Conservation (phyloP, 176 grass and related monocot genomes). For the Paspalum vaginatum region DNA sequence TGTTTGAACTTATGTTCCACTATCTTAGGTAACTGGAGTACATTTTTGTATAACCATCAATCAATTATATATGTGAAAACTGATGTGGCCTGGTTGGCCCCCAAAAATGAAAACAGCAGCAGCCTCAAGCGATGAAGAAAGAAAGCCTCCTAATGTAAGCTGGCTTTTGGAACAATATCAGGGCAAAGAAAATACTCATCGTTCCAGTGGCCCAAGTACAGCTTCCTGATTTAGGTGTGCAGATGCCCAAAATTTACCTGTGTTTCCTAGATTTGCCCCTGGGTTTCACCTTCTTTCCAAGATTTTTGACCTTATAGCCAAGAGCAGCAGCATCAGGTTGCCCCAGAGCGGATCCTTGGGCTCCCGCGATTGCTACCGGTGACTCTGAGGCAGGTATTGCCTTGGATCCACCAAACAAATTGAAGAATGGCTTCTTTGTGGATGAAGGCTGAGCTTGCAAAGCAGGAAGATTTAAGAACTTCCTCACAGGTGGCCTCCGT, state of each 20-base stretch:
- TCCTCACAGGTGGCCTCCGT: slow-evolving; percentile 56
- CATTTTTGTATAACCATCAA: slow-evolving; percentile 26
- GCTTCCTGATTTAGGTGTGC: neutral
- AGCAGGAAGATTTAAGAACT: slow-evolving; percentile 63
- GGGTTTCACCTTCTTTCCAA: slow-evolving; percentile 82
- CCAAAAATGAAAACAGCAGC: slow-evolving; percentile 5
- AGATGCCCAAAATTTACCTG: slow-evolving; percentile 34
- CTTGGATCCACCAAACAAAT: slow-evolving; percentile 65
- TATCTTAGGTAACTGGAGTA: slow-evolving; percentile 5
- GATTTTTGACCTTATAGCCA: slow-evolving; percentile 74
- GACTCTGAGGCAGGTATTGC: slow-evolving; percentile 43
- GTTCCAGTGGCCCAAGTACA: neutral
- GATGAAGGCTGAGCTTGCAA: slow-evolving; percentile 34
- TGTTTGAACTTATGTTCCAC: neutral
- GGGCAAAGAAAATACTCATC: slow-evolving; percentile 21
- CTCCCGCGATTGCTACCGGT: slow-evolving; percentile 34
- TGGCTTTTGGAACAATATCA: slow-evolving; percentile 19
- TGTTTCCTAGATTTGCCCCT: slow-evolving; percentile 65
- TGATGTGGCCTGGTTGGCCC: slow-evolving; percentile 7
- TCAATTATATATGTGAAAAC: slow-evolving; percentile 29
- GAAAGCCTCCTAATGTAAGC: slow-evolving; percentile 4
- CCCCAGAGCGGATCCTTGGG: slow-evolving; percentile 46
- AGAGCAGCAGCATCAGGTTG: slow-evolving; percentile 66
- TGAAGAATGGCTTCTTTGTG: slow-evolving; percentile 44
- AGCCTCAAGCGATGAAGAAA: slow-evolving; percentile 28